Percentiles rank a stretch among this genome's conserved stretches.
These are phyloP conservation scores for Tolypocladium inflatum DNA, from an alignment of 2,329 filamentous ascomycete species.

Conservation along the genomic window DNA sequence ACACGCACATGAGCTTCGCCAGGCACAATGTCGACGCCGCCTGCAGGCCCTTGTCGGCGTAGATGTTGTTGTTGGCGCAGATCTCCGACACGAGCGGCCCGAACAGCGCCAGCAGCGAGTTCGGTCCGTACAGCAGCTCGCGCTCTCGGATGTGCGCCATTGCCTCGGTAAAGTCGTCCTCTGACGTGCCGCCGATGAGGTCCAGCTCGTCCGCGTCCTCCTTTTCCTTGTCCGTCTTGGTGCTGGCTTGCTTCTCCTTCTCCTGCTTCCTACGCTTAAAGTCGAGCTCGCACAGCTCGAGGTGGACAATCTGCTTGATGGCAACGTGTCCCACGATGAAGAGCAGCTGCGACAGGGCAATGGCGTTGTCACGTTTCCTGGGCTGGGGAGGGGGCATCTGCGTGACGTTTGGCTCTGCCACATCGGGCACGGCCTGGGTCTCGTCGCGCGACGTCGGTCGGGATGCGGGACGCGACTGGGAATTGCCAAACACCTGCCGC, in stretches of 20 bases:
- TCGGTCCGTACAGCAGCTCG: constrained; percentile 72
- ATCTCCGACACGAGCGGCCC: constrained; percentile 89
- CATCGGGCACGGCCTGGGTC: constrained; percentile 22
- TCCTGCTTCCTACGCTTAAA: constrained; percentile 95
- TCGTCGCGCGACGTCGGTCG: constrained; percentile 33
- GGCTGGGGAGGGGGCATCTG: constrained; percentile 14
- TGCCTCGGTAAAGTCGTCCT: constrained; percentile 84
- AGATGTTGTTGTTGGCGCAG: constrained; percentile 87
- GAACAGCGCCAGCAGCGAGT: constrained; percentile 80
- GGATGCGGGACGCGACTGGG: constrained; percentile 28
- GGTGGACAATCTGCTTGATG: constrained; percentile 97
- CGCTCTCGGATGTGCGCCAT: constrained; percentile 77
- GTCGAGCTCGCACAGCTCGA: constrained; percentile 94
- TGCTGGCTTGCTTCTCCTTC: constrained; percentile 57
- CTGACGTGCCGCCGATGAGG: constrained; percentile 91
- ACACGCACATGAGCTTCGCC: constrained; percentile 98
- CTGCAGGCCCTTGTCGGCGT: constrained; percentile 82
- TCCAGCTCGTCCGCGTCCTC: constrained; percentile 79
- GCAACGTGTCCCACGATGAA: constrained; percentile 95
- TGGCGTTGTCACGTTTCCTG: constrained; percentile 56
- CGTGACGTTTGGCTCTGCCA: constrained; percentile 23
- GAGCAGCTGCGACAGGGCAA: constrained; percentile 78
- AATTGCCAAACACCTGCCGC: constrained; percentile 59
- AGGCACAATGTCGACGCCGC: constrained; percentile 89
- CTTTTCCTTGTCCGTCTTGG: constrained; percentile 41